These are phyloP conservation scores for Capsicum baccatum DNA, from an alignment of 257 asterid genomes.

Conservation along the genomic window DNA sequence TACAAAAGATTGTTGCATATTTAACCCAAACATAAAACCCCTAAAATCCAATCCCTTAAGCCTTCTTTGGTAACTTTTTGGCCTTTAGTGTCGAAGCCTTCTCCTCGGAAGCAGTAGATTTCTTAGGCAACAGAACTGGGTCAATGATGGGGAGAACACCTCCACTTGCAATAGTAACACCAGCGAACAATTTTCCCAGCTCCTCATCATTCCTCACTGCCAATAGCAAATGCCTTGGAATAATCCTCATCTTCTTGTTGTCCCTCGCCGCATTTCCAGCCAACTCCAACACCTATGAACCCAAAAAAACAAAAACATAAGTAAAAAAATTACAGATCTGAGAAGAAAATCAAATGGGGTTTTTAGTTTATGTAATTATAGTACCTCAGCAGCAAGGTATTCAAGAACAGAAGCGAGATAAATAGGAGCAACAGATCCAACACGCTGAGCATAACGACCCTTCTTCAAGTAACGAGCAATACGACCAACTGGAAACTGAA, in stretches of 20 bases:
- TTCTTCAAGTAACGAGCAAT: too few relatives aligned
- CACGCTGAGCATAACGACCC: too few relatives aligned
- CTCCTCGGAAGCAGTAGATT: conserved; percentile 25
- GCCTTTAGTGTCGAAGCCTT: conserved; percentile 14
- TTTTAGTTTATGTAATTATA: too few relatives aligned
- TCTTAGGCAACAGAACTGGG: conserved; percentile 53
- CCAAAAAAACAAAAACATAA: too few relatives aligned
- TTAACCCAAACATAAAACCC: background rate
- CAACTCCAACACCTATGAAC: too few relatives aligned
- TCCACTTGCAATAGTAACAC: conserved; percentile 45
- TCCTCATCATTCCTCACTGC: conserved; percentile 61
- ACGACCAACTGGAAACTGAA: too few relatives aligned
- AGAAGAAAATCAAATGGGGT: too few relatives aligned
- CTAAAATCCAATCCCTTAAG: background rate
- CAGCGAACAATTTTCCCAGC: conserved; percentile 48
- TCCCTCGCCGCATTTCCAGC: conserved; percentile 57
- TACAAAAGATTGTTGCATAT: background rate
- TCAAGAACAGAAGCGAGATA: too few relatives aligned
- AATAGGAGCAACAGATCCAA: too few relatives aligned
- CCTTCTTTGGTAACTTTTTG: conserved; percentile 34
- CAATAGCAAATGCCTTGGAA: conserved; percentile 51
- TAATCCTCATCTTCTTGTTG: conserved; percentile 51
- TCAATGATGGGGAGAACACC: conserved; percentile 16
- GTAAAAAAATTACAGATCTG: too few relatives aligned
- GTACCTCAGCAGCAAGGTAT: too few relatives aligned